Percentiles rank a stretch among this genome's conserved stretches.
phyloP scores from a whole-genome alignment of 176 grass and related monocot genomes.

The Rhynchospora tenuis region DNA sequence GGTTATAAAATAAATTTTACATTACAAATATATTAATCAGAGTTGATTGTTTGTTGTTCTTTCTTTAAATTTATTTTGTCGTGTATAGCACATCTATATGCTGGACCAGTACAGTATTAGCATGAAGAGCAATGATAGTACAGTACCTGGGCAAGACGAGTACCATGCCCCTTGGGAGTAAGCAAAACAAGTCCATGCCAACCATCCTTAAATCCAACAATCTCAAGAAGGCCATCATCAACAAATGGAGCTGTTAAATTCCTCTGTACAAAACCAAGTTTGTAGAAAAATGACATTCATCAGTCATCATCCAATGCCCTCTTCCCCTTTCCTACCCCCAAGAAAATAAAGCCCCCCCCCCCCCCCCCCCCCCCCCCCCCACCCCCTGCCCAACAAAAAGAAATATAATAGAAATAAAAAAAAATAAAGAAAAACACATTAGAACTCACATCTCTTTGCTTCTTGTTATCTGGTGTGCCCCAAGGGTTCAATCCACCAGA shows the following conservation, averaged over 20 bases:
- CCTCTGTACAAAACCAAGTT: constrained; percentile 48
- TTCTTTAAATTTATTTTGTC: not conserved
- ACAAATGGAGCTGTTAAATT: constrained; percentile 82
- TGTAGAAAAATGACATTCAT: not conserved
- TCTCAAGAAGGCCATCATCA: constrained; percentile 90
- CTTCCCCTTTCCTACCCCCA: not conserved
- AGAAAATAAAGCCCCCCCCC: not conserved
- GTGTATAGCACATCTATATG: not conserved
- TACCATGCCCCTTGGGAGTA: constrained; percentile 77
- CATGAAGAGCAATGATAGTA: not conserved
- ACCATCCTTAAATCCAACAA: constrained; percentile 97
- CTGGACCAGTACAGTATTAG: not conserved
- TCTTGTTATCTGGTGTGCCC: constrained; percentile 84
- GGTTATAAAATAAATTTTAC: too few species aligned
- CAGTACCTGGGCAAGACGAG: constrained; percentile 87
- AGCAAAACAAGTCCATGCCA: constrained; percentile 95
- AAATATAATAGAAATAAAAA: not conserved
- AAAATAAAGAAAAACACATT: not conserved
- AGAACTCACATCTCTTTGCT: constrained; percentile 76
- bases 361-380: not conserved
- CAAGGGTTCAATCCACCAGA: constrained; percentile 97
- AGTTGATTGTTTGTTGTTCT: not conserved
- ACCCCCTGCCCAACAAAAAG: not conserved
- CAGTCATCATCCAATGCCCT: not conserved
- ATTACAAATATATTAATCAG: too few species aligned